phyloP scores from a whole-genome alignment of 2,329 filamentous ascomycete genomes.

The Karstenula rhodostoma region DNA sequence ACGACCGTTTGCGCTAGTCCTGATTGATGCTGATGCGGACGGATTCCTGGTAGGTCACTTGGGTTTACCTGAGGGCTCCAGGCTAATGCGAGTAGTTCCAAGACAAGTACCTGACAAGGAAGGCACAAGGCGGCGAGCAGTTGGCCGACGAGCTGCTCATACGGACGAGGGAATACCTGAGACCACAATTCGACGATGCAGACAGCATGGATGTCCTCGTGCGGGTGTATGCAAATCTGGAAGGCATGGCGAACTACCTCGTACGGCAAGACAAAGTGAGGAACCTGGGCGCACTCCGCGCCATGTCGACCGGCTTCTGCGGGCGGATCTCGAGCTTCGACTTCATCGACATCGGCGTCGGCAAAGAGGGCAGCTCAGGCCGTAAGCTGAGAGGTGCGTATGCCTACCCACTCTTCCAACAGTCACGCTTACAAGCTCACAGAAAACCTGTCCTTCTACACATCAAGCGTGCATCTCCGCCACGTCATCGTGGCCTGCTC shows the following conservation, averaged over 20 bases:
- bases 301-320: constrained; percentile 47
- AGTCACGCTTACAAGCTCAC: constrained; percentile 17
- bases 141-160: constrained; percentile 47
- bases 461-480: constrained; percentile 44
- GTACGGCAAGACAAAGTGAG: constrained; percentile 46
- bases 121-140: constrained; percentile 45
- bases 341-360: constrained; percentile 47
- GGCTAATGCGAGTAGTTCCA: constrained; percentile 37
- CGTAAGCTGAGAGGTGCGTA: constrained; percentile 46
- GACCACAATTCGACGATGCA: constrained; percentile 45
- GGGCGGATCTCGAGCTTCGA: constrained; percentile 48
- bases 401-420: background rate
- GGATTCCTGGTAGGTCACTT: constrained; percentile 41
- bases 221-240: constrained; percentile 46
- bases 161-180: constrained; percentile 45
- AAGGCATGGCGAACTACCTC: constrained; percentile 48
- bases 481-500: constrained; percentile 47
- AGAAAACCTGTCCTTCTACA: constrained; percentile 48
- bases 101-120: constrained; percentile 47
- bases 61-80: background rate
- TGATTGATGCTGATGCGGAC: constrained; percentile 49
- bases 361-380: constrained; percentile 45
- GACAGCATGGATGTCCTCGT: constrained; percentile 46
- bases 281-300: constrained; percentile 46
- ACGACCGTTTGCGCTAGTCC: constrained; percentile 46